Conservation (phyloP, 148 eudicot genomes). For the Silene uniflora region DNA sequence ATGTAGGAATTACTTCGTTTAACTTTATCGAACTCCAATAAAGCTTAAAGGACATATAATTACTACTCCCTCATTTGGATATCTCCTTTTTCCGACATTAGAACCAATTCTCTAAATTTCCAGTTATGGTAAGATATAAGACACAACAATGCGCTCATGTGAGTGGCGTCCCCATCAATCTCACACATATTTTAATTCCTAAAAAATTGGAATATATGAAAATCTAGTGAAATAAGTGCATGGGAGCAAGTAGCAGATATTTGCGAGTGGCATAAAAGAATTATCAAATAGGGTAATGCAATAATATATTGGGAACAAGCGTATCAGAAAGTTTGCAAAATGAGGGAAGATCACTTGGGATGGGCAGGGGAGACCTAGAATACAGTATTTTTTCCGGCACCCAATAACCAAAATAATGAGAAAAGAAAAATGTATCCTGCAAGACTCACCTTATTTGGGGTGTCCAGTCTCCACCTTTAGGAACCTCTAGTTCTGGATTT, state of each 20-base stretch:
- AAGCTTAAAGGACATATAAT: too few species aligned
- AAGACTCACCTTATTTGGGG: conserved; percentile 59
- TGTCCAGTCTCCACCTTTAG: conserved; percentile 50
- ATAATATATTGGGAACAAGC: neutral
- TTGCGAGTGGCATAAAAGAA: neutral
- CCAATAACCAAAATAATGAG: neutral
- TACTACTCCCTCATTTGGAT: neutral
- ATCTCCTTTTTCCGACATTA: neutral
- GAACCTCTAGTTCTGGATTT: conserved; percentile 47
- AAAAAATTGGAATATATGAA: neutral
- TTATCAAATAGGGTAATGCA: neutral
- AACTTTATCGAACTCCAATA: too few species aligned
- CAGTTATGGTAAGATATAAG: neutral
- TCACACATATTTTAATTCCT: neutral
- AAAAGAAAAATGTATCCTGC: conserved; percentile 5
- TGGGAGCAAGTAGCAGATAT: neutral
- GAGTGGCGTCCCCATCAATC: neutral
- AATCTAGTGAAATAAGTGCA: neutral
- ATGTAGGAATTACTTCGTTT: neutral
- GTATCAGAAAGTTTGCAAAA: neutral
- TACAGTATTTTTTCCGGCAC: neutral
- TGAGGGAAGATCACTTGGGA: neutral
- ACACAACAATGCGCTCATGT: neutral
- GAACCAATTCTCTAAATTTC: neutral
- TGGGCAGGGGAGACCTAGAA: neutral